Base-by-base conservation (phyloP, 1,284 basidiomycete species). In the Ustilago lituana region DNA sequence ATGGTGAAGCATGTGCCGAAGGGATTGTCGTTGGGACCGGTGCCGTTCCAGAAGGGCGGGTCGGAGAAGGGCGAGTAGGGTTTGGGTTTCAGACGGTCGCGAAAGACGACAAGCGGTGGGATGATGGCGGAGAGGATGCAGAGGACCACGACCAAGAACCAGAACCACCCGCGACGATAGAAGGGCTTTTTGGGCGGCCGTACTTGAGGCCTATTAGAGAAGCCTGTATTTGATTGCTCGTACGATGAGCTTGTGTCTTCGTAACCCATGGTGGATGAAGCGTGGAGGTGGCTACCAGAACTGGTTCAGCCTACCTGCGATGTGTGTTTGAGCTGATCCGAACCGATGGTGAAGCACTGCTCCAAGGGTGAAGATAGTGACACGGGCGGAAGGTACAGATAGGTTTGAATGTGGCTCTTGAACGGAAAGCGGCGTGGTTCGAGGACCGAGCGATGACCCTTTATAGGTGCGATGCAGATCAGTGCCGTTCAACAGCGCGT, bases 11-110 rank as follows among this genome's bases (percentile, higher is more conserved):
- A 63, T 1, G 60, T 63, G 41, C 66, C 66, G 31, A 69, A 69
- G 0, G 66, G 66, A 24, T 69, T 69, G 23, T 56, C 19, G 52
- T 60, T 69, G 7, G 66, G 66, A 19, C 66, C 66, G 11, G 60
- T 63, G 8, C 66, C 66, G 39, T 69, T 69, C 66, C 66, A 69
- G 37, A 69, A 60, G 0, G 66, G 66, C 43, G 51, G 65, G 5
- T 69, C 50, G 36, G 45, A 50, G 20, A 32, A 52, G 10, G 57
- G 44, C 4, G 50, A 45, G 10, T 19, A 45, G 3, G 50, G 19
- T 6, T 36, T 33, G 15, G 46, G 14, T 7, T 35, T 31, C 2
- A 68, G 47, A 11, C 56, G 47, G 17, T 63, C 55, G 15, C 66
- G 60, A 35, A 52, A 69, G 27, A 63, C 41, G 11, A 69, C 60